phyloP scores from a whole-genome alignment of 305 asterid species.

The Nicotiana rustica region DNA sequence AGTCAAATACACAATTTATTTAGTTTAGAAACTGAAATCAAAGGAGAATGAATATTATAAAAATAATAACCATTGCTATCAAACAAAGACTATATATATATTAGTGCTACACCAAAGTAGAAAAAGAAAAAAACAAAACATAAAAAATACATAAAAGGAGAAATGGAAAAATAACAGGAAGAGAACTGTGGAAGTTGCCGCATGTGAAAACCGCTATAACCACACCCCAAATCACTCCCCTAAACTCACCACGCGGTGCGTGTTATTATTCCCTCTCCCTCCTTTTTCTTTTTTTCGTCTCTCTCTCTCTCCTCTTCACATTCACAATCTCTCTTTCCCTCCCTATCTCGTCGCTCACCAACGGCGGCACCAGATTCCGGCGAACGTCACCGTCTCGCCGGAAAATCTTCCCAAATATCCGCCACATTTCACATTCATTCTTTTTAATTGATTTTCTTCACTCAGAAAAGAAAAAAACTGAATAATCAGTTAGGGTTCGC shows the following conservation, averaged over 20 bases:
- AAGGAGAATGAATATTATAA: background rate
- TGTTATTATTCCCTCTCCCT: constrained; percentile 16
- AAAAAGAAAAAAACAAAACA: background rate
- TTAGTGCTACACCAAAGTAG: background rate
- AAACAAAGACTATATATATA: too few species aligned
- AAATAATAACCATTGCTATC: background rate
- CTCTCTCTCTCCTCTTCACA: constrained; percentile 28
- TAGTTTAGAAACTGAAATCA: background rate
- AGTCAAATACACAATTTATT: background rate
- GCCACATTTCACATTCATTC: background rate
- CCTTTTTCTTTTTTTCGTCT: constrained; percentile 25
- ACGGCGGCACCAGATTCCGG: constrained; percentile 45
- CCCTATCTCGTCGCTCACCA: constrained; percentile 25
- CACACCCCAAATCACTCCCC: constrained; percentile 33
- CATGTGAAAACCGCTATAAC: constrained; percentile 34
- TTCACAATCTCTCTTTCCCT: background rate
- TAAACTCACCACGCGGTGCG: constrained; percentile 32
- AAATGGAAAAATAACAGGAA: background rate
- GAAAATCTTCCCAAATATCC: constrained; percentile 41
- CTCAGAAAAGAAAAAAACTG: background rate
- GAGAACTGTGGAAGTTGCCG: constrained; percentile 15
- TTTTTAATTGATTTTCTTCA: constrained; percentile 17
- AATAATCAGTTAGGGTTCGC: too few species aligned
- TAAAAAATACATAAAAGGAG: background rate
- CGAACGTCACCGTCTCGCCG: constrained; percentile 33